These are phyloP conservation scores for Colletotrichum lindemuthianum DNA, from an alignment of 2,329 filamentous ascomycete genomes.

Conservation along the genomic window DNA sequence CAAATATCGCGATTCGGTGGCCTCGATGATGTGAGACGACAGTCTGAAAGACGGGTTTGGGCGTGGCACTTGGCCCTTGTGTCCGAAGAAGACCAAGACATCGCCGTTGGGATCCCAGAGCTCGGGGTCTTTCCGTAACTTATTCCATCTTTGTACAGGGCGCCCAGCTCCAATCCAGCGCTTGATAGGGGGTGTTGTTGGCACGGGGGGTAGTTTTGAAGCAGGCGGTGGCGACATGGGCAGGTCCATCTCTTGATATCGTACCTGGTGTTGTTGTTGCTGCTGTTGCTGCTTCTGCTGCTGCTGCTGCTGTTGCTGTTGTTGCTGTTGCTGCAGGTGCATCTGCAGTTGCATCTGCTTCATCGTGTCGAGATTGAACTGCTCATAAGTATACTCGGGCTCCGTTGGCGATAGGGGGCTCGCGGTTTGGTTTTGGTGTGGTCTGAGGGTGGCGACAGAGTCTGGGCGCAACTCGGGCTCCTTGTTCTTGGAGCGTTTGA, in stretches of 20 bases:
- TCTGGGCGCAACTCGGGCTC: conserved; percentile 48
- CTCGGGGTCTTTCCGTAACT: conserved; percentile 67
- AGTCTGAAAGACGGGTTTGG: conserved; percentile 65
- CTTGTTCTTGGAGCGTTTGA: conserved; percentile 57
- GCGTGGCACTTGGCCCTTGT: conserved; percentile 54
- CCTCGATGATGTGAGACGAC: conserved; percentile 67
- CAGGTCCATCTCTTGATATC: conserved; percentile 24
- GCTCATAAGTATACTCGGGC: conserved; percentile 36
- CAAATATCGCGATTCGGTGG: conserved; percentile 64
- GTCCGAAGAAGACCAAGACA: conserved; percentile 65
- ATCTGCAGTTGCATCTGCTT: conserved; percentile 30
- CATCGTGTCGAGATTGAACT: conserved; percentile 28
- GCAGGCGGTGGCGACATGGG: conserved; percentile 36
- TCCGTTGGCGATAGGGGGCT: conserved; percentile 28
- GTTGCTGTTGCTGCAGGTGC: conserved; percentile 30
- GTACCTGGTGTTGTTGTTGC: conserved; percentile 32
- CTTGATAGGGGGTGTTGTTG: conserved; percentile 54
- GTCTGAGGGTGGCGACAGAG: conserved; percentile 51
- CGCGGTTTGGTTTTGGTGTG: conserved; percentile 26
- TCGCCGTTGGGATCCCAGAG: conserved; percentile 71
- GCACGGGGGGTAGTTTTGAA: conserved; percentile 40
- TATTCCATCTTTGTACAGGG: conserved; percentile 64
- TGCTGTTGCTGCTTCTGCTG: conserved; percentile 17
- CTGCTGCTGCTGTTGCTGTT: conserved; percentile 15
- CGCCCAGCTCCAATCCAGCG: conserved; percentile 63